Conservation (phyloP, 2,329 filamentous ascomycete genomes). For the Tothia fuscella region DNA sequence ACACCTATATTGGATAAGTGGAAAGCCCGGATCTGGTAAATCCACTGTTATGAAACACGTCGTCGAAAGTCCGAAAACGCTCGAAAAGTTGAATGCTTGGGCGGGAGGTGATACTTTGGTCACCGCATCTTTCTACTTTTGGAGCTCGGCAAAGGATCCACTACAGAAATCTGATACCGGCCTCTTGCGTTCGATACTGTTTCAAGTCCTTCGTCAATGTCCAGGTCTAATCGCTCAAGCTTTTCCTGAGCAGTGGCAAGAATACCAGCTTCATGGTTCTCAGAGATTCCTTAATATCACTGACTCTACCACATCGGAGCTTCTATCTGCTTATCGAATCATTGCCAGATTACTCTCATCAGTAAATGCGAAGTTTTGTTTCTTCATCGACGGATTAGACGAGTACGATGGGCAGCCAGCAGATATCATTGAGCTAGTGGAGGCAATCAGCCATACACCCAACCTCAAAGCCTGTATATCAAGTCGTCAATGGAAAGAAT, state of each 20-base stretch:
- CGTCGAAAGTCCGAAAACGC: neutral
- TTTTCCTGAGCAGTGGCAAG: neutral
- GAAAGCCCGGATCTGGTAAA: constrained; percentile 13
- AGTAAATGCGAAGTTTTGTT: neutral
- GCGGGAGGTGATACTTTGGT: neutral
- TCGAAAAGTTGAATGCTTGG: neutral
- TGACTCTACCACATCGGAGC: neutral
- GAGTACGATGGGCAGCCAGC: constrained; percentile 8
- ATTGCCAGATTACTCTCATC: neutral
- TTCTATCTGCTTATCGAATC: neutral
- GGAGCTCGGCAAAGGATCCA: neutral
- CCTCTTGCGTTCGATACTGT: neutral
- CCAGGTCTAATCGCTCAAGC: neutral
- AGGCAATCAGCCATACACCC: neutral
- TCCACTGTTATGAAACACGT: constrained; percentile 14
- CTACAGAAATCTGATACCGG: neutral
- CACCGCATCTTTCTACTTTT: neutral
- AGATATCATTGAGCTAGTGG: neutral
- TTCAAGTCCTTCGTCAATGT: neutral
- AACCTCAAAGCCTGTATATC: constrained; percentile 10
- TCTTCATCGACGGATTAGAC: constrained; percentile 12
- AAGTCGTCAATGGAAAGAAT: constrained; percentile 8
- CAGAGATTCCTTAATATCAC: neutral
- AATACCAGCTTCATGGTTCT: neutral
- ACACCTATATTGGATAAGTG: constrained; percentile 11